A percentile compares a stretch with the other conserved stretches of the same genome.
Evolutionary conservation across 192 early-diverging fungal genomes (phyloP).

Genomic region (Jimgerdemannia flammicorona): DNA sequence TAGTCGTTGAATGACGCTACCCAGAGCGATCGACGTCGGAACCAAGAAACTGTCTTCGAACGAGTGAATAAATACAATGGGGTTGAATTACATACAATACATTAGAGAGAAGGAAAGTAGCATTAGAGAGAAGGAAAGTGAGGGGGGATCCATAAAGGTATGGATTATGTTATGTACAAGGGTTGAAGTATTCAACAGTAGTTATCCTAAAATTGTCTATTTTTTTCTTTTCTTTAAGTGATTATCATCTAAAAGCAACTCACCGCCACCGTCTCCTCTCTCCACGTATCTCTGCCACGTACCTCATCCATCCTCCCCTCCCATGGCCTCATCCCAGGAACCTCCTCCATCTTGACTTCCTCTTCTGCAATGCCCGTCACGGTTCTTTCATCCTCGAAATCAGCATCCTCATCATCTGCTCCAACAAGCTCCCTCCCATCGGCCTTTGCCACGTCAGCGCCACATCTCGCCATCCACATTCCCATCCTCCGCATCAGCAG

Average conservation of each 20-base stretch:
- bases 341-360: not conserved
- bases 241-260: not conserved
- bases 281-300: not conserved
- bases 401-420: not conserved
- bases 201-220: not conserved
- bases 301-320: not conserved
- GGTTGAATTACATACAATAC: not conserved
- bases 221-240: not conserved
- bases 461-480: conserved; percentile 37
- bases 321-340: not conserved
- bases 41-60: not conserved
- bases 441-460: conserved; percentile 24
- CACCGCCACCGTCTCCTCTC: not conserved
- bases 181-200: not conserved
- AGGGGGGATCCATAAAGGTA: not conserved
- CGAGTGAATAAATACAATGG: not conserved
- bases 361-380: not conserved
- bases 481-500: conserved; percentile 29
- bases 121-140: not conserved
- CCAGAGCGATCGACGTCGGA: not conserved
- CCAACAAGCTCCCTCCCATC: not conserved
- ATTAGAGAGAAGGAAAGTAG: not conserved
- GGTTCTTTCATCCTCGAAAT: not conserved
- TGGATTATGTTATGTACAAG: not conserved
- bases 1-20: not conserved